Percentiles rank a stretch among this genome's conserved stretches.
Conservation (phyloP, 176 grass and related monocot genomes). For the Bonia amplexicaulis region DNA sequence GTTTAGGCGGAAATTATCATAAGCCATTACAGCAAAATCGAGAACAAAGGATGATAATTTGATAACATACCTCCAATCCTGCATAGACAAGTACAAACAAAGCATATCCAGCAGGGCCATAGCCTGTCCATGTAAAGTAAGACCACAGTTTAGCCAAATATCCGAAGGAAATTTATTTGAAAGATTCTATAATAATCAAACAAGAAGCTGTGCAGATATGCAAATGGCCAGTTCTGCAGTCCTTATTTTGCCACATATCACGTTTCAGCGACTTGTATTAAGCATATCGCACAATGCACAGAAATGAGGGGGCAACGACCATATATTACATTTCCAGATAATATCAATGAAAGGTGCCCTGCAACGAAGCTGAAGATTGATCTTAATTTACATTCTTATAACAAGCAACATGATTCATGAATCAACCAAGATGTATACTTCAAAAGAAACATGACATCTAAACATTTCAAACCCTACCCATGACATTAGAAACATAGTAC, state of each 20-base stretch:
- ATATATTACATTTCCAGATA: not conserved
- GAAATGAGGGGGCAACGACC: not conserved
- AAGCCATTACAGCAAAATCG: not conserved
- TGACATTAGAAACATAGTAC: not conserved
- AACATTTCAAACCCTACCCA: not conserved
- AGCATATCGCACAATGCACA: not conserved
- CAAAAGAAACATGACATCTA: not conserved
- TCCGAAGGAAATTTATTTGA: not conserved
- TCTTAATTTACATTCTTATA: not conserved
- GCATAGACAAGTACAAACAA: conserved; percentile 88
- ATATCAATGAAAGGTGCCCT: not conserved
- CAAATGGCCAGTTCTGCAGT: not conserved
- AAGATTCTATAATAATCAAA: conserved; percentile 7
- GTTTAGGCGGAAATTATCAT: not conserved
- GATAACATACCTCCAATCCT: conserved; percentile 74
- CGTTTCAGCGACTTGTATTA: not conserved
- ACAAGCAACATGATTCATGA: not conserved
- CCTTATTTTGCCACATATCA: not conserved
- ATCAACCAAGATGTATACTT: not conserved
- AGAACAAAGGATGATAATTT: not conserved
- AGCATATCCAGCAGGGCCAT: conserved; percentile 94
- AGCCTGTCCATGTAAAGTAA: conserved; percentile 50
- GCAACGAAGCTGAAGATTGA: not conserved
- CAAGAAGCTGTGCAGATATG: not conserved
- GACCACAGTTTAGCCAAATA: not conserved